phyloP scores from a whole-genome alignment of 2,329 filamentous ascomycete genomes.

The Pseudocercospora vitis region DNA sequence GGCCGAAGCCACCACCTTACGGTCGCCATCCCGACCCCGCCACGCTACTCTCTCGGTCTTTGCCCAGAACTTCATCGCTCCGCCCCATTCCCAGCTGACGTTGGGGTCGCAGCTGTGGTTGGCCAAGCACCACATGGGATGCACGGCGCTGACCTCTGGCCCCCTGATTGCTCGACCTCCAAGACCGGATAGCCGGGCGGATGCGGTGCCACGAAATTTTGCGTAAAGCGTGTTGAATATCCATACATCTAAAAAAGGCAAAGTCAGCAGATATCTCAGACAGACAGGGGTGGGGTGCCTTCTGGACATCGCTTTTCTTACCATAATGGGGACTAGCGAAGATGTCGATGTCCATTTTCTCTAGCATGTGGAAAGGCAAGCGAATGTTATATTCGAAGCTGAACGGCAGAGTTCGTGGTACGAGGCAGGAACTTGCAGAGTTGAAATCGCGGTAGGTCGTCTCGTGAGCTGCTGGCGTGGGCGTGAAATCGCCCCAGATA shows the following conservation, averaged over 20 bases:
- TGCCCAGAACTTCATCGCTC: slow-evolving; percentile 69
- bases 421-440: slow-evolving; percentile 19
- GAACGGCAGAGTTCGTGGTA: slow-evolving; percentile 67
- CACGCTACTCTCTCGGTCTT: slow-evolving; percentile 59
- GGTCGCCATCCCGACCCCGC: slow-evolving; percentile 36
- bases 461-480: slow-evolving; percentile 11
- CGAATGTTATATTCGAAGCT: slow-evolving; percentile 75
- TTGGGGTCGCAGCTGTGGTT: slow-evolving; percentile 97
- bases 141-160: slow-evolving; percentile 88
- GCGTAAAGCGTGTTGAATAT: slow-evolving; percentile 88
- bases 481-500: slow-evolving; percentile 63
- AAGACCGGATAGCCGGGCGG: slow-evolving; percentile 67
- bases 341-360: slow-evolving; percentile 82
- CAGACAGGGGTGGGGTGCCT: too few species aligned
- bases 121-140: slow-evolving; percentile 92
- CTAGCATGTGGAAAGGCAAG: slow-evolving; percentile 71
- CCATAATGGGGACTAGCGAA: slow-evolving; percentile 58
- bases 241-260: too few species aligned
- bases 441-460: slow-evolving; percentile 22
- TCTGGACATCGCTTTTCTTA: too few species aligned
- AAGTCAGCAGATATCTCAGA: too few species aligned
- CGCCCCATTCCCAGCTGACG: slow-evolving; percentile 90
- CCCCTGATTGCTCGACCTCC: slow-evolving; percentile 64
- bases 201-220: slow-evolving; percentile 91
- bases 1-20: slow-evolving; percentile 29